Evolutionary conservation across 1,284 basidiomycete species (phyloP), one percentile per base, ranked within the genome.

Genomic region (Salmacisia buchloeana): DNA sequence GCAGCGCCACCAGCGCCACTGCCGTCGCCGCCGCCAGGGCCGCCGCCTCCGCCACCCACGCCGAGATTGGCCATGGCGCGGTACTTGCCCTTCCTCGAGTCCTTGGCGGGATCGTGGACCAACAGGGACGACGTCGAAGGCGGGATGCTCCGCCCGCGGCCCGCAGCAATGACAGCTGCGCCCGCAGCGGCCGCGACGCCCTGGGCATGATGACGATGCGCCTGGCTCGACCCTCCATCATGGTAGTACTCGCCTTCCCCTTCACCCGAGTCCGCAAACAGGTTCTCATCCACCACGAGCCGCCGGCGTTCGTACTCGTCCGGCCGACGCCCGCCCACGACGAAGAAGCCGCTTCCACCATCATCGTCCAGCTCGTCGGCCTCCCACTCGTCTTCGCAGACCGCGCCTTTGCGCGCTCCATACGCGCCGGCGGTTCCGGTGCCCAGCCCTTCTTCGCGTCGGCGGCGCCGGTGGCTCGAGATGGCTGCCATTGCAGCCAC

Each of bases 311-410:
- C n/a, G n/a, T n/a, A 25, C 13, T 54, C 49, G 27, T 25, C 25
- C 9, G 49, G 12, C 3, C 34, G 9, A n/a, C 49, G 49, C 18
- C 49, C 49, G 15, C 49, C 49, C 18, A 54, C 49, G 9, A 54
- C 27, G 49, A 54, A 54, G 49, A 54, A 54, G 29, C 49, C 49
- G 29, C 49, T 54, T 2, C 49, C 49, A 33, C 49, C 49, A 54
- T 54, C 49, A 12, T 27, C 25, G 12, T 54, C 25, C 9, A 54
- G 49, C 29, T 31, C 49, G 29, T 54, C 49, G 13, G 49, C 49
- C 31, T 54, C 49, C 49, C 49, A 54, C 29, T 54, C 49, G 13
- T 31, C 49, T 15, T 27, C 29, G 2, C 10, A 15, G 29, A 54
- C 25, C 31, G 25, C 49, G 18, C 49, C 49, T 31, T 31, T 2